Evolutionary conservation across 345 rosid genomes (phyloP).

Genomic region (Salix suchowensis): DNA sequence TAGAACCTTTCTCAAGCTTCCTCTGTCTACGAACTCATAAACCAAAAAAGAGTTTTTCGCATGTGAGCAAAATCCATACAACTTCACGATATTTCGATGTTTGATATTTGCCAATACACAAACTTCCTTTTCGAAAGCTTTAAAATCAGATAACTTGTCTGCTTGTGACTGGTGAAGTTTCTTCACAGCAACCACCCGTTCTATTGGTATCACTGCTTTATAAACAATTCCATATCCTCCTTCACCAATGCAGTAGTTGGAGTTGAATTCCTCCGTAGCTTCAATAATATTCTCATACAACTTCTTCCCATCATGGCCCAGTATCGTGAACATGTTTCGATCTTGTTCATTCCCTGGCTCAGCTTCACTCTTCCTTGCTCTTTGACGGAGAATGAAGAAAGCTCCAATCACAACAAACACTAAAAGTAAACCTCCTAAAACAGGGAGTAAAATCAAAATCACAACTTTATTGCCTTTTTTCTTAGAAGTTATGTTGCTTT

Average conservation of each 20-base stretch:
- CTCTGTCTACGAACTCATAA: background rate
- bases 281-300: background rate
- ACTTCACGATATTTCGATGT: slow-evolving; percentile 3
- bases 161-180: slow-evolving; percentile 1
- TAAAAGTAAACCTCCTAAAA: no score
- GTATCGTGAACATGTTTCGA: no score
- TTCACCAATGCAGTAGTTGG: slow-evolving; percentile 3
- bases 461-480: no score
- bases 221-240: slow-evolving; percentile 11
- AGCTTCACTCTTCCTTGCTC: no score
- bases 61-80: background rate
- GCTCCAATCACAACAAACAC: no score
- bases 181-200: slow-evolving; percentile 7
- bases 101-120: background rate
- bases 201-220: background rate
- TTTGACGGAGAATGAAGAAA: no score
- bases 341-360: no score
- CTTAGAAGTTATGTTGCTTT: no score
- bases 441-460: no score
- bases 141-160: background rate
- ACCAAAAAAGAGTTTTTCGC: background rate
- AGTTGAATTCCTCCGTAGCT: slow-evolving; percentile 3
- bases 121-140: slow-evolving; percentile 3
- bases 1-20: slow-evolving; percentile 1
- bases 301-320: no score